Evolutionary conservation across 2,329 filamentous ascomycete genomes (phyloP).

Genomic region (Ustulina deusta): DNA sequence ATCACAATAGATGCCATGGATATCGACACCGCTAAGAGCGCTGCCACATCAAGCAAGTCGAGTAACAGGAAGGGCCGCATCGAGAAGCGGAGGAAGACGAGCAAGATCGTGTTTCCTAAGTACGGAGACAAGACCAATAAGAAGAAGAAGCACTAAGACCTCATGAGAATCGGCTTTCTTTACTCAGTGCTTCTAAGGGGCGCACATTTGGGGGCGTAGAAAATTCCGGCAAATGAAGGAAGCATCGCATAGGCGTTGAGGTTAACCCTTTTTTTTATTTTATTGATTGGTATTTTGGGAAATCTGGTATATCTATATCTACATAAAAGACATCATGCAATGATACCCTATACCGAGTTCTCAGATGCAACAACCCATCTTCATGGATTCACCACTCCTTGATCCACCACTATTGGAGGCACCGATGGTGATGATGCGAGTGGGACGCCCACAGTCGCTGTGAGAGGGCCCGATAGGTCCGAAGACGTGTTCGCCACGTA

Average conservation of each 20-base stretch:
- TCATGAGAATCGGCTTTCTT: neutral
- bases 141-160: conserved; percentile 53
- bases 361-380: conserved; percentile 20
- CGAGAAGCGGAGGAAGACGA: conserved; percentile 68
- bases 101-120: conserved; percentile 70
- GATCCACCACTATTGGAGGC: conserved; percentile 17
- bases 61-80: conserved; percentile 62
- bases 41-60: conserved; percentile 47
- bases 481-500: neutral
- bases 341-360: conserved; percentile 44
- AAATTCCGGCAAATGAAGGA: conserved; percentile 30
- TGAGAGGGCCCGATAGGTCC: neutral
- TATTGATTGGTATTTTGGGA: conserved; percentile 36
- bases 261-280: conserved; percentile 32
- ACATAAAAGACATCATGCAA: conserved; percentile 42
- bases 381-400: conserved; percentile 25
- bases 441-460: neutral
- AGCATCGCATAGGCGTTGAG: conserved; percentile 46
- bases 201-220: conserved; percentile 44
- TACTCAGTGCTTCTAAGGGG: neutral
- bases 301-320: conserved; percentile 41
- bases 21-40: conserved; percentile 61
- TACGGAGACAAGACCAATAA: conserved; percentile 64
- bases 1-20: conserved; percentile 64
- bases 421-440: conserved; percentile 10